phyloP scores from a whole-genome alignment of 176 grass and related monocot genomes.

The Elymus sibiricus region DNA sequence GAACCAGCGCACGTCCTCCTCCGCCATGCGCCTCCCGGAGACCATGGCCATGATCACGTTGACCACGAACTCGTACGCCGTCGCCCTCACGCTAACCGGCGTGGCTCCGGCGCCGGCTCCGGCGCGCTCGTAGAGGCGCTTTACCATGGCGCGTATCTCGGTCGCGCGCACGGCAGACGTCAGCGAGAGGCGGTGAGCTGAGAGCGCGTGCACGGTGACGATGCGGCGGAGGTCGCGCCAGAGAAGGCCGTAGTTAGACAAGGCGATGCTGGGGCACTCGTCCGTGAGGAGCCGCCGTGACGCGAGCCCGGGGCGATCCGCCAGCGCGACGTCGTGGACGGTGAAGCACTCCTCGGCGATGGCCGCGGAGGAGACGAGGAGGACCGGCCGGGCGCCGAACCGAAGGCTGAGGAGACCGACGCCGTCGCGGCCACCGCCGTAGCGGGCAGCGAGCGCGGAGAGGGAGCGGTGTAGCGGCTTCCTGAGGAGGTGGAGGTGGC shows the following conservation, averaged over 20 bases:
- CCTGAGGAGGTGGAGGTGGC: constrained; percentile 77
- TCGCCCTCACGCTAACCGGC: constrained; percentile 33
- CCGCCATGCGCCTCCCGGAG: constrained; percentile 34
- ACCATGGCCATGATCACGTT: constrained; percentile 63
- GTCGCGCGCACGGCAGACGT: constrained; percentile 4
- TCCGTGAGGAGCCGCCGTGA: constrained; percentile 29
- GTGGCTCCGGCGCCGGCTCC: background rate
- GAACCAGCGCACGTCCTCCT: constrained; percentile 34
- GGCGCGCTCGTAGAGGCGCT: background rate
- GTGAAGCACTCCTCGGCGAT: constrained; percentile 70
- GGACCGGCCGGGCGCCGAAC: constrained; percentile 41
- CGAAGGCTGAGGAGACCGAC: constrained; percentile 45
- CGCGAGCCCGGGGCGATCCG: constrained; percentile 43
- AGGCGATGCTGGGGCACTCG: constrained; percentile 23
- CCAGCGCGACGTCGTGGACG: constrained; percentile 51
- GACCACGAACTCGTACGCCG: constrained; percentile 40
- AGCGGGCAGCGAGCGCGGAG: constrained; percentile 19
- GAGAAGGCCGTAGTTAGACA: constrained; percentile 16
- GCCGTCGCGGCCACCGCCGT: constrained; percentile 4
- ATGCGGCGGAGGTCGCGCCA: constrained; percentile 76
- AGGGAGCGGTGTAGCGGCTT: constrained; percentile 67
- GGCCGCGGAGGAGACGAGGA: constrained; percentile 53
- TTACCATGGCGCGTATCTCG: constrained; percentile 23
- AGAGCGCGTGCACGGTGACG: constrained; percentile 45
- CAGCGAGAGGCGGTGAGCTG: constrained; percentile 27